Conservation (phyloP, 768 basidiomycete genomes). For the Strobilomyces confusus region DNA sequence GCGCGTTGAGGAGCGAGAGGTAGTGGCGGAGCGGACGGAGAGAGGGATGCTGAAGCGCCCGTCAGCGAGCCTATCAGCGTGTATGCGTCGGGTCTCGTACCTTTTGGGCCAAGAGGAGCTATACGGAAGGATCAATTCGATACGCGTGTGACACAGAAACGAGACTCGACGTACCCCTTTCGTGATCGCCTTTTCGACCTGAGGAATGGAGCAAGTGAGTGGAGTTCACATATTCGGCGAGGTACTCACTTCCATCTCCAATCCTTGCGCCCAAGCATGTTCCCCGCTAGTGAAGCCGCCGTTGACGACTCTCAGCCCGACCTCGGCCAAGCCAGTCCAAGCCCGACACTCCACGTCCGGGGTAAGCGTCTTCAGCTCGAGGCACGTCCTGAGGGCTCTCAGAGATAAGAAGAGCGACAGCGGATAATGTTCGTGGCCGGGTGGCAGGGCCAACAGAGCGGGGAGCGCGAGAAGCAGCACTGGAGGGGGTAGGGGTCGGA, state of each 20-base stretch:
- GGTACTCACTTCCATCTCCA: conserved; percentile 49
- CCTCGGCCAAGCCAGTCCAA: conserved; percentile 65
- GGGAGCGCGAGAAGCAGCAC: conserved; percentile 62
- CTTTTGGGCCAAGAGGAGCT: conserved; percentile 58
- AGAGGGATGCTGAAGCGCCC: conserved; percentile 51
- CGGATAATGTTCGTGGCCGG: conserved; percentile 52
- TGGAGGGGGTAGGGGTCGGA: conserved; percentile 38
- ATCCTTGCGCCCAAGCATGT: conserved; percentile 43
- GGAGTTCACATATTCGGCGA: not conserved
- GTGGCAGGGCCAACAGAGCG: conserved; percentile 57
- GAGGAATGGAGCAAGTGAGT: not conserved
- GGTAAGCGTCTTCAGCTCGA: conserved; percentile 46
- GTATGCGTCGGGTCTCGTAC: conserved; percentile 33
- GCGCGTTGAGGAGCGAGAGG: conserved; percentile 59
- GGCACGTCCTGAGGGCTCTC: conserved; percentile 52
- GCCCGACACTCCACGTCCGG: conserved; percentile 64
- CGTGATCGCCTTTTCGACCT: conserved; percentile 59
- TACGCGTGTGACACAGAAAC: not conserved
- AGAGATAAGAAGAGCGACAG: conserved; percentile 55
- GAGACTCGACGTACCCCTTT: conserved; percentile 54
- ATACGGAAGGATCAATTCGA: conserved; percentile 1
- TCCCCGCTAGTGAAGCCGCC: conserved; percentile 40
- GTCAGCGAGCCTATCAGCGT: conserved; percentile 4
- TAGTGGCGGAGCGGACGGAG: conserved; percentile 57
- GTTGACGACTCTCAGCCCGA: conserved; percentile 55